Evolutionary conservation across 106 monocot genomes (phyloP), one percentile per base, ranked within the genome.

Genomic region (Iris macrosiphon): DNA sequence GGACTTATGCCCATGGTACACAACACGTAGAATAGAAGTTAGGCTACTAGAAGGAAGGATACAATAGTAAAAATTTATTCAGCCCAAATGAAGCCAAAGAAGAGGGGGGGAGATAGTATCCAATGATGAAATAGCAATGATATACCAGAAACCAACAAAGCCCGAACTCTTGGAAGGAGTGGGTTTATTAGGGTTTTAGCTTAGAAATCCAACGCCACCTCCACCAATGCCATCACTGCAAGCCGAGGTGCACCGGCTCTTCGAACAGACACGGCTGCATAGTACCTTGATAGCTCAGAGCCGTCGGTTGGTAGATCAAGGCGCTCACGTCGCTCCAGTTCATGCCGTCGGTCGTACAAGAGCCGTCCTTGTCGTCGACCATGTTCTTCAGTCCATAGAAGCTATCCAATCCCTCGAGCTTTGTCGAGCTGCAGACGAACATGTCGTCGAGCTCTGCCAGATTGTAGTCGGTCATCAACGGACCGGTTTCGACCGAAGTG

Each of bases 391-490:
- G 7, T 15, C 70, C 83, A 24, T 19, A 74, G 31, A 78, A 46
- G n/a, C 26, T 61, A 49, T 65, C 70, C 4, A 60, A 6, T 3
- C 65, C 65, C 23, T 82, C 72, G 23, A 66, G 12, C 47, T 70
- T 70, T 59, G 50, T 47, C 20, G 21, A 42, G 20, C 51, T 69
- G 40, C 49, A 65, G 14, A 31, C 45, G 13, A 79, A 45, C 27
- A 85, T 47, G 44, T 75, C 57, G 13, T 85, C 79, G 14, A 84
- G 67, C 59, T 83, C 76, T 0, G 65, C 44, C 2, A 63, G 17
- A 25, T 15, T 26, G 13, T 15, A 57, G 55, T 19, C 20, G 28
- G n/a, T 33, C 23, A 33, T 12, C 24, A 23, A 31, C 16, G 27
- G 7, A 23, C 50, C 18, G 8, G 0, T 16, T 7, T 62, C 30